Base-by-base conservation (phyloP, 352 stramenopile genomes). In the Phytopythium chamaehyphon region DNA sequence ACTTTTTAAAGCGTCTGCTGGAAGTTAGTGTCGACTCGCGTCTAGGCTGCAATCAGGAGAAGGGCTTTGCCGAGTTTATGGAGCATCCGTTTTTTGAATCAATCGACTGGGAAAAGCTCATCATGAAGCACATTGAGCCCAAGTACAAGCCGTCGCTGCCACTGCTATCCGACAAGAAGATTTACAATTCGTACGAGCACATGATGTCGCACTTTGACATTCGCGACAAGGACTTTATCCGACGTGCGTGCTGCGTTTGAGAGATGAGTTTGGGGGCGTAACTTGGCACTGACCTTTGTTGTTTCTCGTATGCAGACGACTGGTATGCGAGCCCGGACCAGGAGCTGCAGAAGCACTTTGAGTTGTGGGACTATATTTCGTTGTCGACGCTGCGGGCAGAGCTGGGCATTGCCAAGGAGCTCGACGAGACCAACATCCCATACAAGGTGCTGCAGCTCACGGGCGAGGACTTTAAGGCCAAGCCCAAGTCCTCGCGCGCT, bases 181-280 rank as follows among this genome's bases (percentile, higher is more conserved):
- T 89, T 43, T 93, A 92, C 62, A 88, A 84, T 50, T 86, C 69
- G 10, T 95, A 92, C 57, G 75, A 92, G 42, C 74, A 90, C 51
- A 91, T 93, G 79, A 93, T 95, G 83, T 81, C 83, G n/a, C 72
- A 90, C 52, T 90, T 93, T 49, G 78, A 93, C 55, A 83, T 83
- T 55, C 76, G 79, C 16, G 75, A 93, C 69, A 87, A 89, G 67
- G 71, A 88, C 64, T 90, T 90, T 59, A 86, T 86, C 57, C 75
- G 84, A 71, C 72, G 79, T 94, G 76, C 50, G 79, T 83, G 23
- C n/a, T 39, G 12, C 14, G 9, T 51, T 3, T 54, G 3, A 9
- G 16, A n/a, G 59, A 26, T 35, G n/a, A n/a, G n/a, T n/a, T n/a
- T n/a, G n/a, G n/a, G n/a, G n/a, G n/a, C n/a, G n/a, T n/a, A n/a